A percentile compares a stretch with the other conserved stretches of the same genome.
These are phyloP conservation scores for Penicillium sp. DNA, from an alignment of 2,329 filamentous ascomycete species.

Conservation along the genomic window DNA sequence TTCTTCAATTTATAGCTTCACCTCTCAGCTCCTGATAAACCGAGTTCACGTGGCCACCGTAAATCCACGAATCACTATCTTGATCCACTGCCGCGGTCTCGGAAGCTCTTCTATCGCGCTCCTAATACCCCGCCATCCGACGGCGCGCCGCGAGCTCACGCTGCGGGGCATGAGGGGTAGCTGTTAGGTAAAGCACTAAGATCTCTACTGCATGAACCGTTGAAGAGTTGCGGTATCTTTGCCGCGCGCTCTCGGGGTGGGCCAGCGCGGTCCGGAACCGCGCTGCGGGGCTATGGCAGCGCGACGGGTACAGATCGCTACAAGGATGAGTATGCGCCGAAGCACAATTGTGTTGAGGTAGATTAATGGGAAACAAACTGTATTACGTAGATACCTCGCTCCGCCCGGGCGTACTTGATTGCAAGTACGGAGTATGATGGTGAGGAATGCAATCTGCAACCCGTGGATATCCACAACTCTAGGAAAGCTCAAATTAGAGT, in stretches of 20 bases:
- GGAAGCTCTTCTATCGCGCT: slow-evolving; percentile 2
- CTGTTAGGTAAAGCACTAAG: not conserved
- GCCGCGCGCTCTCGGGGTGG: not conserved
- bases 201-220: not conserved
- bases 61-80: not conserved
- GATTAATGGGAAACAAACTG: no score
- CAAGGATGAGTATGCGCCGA: no score
- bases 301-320: not conserved
- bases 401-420: no score
- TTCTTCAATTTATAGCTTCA: not conserved
- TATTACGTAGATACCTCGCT: no score
- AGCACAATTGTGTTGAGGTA: no score
- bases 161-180: slow-evolving; percentile 6
- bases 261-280: slow-evolving; percentile 7
- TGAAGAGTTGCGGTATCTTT: not conserved
- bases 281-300: slow-evolving; percentile 1
- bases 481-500: no score
- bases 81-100: not conserved
- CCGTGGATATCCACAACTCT: no score
- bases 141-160: not conserved
- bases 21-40: not conserved
- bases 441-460: no score
- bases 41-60: not conserved
- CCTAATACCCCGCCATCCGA: not conserved
- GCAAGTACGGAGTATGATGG: no score